Evolutionary conservation across 2,329 filamentous ascomycete species (phyloP).

Genomic region (Endothia cerciana): DNA sequence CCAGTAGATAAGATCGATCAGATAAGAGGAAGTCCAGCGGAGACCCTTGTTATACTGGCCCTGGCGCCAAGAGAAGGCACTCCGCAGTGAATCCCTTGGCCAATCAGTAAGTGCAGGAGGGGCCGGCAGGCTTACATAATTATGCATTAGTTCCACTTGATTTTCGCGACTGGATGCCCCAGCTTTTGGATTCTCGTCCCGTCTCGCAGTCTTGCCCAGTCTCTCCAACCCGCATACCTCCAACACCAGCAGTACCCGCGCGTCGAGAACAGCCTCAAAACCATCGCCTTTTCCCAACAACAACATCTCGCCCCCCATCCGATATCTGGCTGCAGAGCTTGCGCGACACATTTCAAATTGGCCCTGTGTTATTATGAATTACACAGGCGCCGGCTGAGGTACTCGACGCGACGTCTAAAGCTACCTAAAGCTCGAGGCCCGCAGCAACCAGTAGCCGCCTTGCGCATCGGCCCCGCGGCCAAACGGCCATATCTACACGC

Average conservation of each 20-base stretch:
- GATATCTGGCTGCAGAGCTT: neutral
- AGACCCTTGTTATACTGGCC: neutral
- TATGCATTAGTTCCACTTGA: conserved; percentile 9
- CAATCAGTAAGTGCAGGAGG: neutral
- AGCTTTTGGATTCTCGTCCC: conserved; percentile 5
- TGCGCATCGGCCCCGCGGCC: conserved; percentile 2
- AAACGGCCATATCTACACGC: neutral
- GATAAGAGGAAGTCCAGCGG: neutral
- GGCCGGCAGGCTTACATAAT: neutral
- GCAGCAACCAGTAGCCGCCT: neutral
- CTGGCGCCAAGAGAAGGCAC: too few species aligned
- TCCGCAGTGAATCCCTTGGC: neutral
- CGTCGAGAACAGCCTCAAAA: neutral
- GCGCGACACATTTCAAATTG: too few species aligned
- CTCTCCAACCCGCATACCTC: conserved; percentile 1
- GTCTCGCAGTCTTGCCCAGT: neutral
- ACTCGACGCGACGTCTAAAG: conserved; percentile 32
- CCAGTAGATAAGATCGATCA: conserved; percentile 16
- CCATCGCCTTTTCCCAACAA: neutral
- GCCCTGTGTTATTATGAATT: conserved; percentile 11
- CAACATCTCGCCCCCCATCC: neutral
- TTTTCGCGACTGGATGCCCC: conserved; percentile 12
- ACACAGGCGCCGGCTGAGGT: neutral
- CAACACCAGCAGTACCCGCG: neutral
- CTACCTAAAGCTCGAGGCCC: conserved; percentile 27